These are phyloP conservation scores for Fusarium burgessii DNA, from an alignment of 2,329 filamentous ascomycete species.

Conservation along the genomic window DNA sequence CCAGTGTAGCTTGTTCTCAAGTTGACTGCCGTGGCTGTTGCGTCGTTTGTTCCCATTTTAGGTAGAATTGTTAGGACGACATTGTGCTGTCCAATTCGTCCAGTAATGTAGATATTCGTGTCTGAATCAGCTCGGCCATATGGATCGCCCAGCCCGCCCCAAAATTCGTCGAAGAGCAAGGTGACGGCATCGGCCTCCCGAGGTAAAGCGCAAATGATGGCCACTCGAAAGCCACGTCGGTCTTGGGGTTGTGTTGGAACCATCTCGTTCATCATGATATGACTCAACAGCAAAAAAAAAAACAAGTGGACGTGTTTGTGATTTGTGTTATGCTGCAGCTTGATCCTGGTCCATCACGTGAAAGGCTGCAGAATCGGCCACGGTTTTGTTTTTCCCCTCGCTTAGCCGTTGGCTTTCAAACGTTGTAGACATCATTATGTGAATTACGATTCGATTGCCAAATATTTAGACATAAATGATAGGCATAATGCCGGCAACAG, in stretches of 20 bases:
- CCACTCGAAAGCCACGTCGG: background rate
- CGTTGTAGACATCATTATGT: too few species aligned
- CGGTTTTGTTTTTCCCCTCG: too few species aligned
- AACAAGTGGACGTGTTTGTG: background rate
- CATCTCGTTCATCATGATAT: background rate
- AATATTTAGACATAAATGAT: too few species aligned
- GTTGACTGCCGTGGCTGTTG: conserved; percentile 42
- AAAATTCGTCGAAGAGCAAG: conserved; percentile 38
- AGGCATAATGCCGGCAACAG: background rate
- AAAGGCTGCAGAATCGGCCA: too few species aligned
- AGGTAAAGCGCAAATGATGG: background rate
- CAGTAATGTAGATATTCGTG: conserved; percentile 47
- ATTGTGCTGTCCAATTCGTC: conserved; percentile 19
- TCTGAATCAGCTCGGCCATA: conserved; percentile 44
- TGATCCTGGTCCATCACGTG: background rate
- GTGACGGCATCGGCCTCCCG: background rate
- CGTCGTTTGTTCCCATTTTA: conserved; percentile 46
- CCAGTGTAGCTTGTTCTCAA: conserved; percentile 50
- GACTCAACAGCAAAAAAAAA: background rate
- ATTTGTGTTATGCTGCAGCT: background rate
- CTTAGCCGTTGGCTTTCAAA: too few species aligned
- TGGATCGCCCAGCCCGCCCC: background rate
- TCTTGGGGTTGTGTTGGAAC: rapidly evolving
- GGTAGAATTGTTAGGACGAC: conserved; percentile 44
- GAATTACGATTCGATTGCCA: too few species aligned